phyloP scores from a whole-genome alignment of 192 early-diverging fungal species.

The Spinellus fusiger region DNA sequence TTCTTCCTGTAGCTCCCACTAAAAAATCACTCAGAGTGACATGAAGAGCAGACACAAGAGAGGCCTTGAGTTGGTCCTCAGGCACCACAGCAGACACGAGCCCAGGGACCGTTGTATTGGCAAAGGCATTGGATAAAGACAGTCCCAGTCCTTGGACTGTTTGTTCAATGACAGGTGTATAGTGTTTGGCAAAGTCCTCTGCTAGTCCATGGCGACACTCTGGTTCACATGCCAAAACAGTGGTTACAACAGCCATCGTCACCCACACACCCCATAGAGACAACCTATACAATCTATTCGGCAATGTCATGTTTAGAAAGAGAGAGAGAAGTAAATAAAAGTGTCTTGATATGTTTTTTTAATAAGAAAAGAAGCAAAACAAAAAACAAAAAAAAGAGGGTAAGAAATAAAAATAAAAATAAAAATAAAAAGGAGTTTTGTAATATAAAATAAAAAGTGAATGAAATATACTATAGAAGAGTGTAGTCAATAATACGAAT shows the following conservation, averaged over 20 bases:
- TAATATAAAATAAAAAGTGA: too few relatives aligned
- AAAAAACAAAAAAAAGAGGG: constrained; percentile 5
- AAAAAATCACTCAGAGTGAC: constrained; percentile 17
- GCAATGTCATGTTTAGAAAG: neutral
- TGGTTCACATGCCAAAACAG: constrained; percentile 38
- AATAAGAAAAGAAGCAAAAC: constrained; percentile 2
- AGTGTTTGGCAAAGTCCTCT: constrained; percentile 37
- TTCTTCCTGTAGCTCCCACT: constrained; percentile 13
- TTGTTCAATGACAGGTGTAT: constrained; percentile 30
- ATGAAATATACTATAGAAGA: too few relatives aligned
- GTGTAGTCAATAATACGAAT: too few relatives aligned
- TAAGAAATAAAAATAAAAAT: neutral
- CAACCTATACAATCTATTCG: neutral
- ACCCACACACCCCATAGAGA: constrained; percentile 1
- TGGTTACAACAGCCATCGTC: constrained; percentile 1
- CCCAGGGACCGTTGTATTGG: constrained; percentile 18
- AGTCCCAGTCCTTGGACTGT: constrained; percentile 16
- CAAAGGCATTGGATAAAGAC: constrained; percentile 19
- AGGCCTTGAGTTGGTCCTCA: constrained; percentile 3
- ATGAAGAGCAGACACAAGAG: constrained; percentile 14
- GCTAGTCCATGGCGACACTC: constrained; percentile 47
- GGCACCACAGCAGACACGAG: constrained; percentile 17
- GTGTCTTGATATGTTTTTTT: too few relatives aligned
- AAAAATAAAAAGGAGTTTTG: constrained; percentile 2
- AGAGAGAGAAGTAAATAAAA: too few relatives aligned